phyloP scores from a whole-genome alignment of 108 stramenopile species.

The Aureococcus anophagefferens region DNA sequence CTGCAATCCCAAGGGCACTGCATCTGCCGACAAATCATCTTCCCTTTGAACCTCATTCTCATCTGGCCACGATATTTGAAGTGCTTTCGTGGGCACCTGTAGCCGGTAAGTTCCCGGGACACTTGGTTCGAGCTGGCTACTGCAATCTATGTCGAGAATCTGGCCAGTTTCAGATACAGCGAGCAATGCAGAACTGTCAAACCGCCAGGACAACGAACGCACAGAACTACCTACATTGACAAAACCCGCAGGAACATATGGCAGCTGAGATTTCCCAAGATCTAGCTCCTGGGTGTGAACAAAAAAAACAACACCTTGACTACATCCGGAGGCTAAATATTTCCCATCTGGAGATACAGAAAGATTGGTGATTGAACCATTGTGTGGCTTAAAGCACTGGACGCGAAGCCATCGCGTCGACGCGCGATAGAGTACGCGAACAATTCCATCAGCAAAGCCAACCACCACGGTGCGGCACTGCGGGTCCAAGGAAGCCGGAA shows the following conservation, averaged over 20 bases:
- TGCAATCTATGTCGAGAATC: too few relatives aligned
- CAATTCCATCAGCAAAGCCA: slow-evolving; percentile 51
- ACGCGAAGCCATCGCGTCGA: not conserved
- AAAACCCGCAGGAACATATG: slow-evolving; percentile 17
- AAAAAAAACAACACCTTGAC: slow-evolving; percentile 43
- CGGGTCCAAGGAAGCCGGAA: slow-evolving; percentile 7
- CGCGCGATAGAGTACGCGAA: slow-evolving; percentile 28
- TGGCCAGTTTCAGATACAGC: too few relatives aligned
- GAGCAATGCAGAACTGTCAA: not conserved
- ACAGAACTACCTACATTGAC: slow-evolving; percentile 8
- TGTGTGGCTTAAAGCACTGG: slow-evolving; percentile 46
- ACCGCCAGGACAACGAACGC: slow-evolving; percentile 5
- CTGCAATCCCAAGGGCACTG: too few relatives aligned
- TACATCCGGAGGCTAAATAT: slow-evolving; percentile 34
- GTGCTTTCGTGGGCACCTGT: too few relatives aligned
- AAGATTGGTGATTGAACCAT: slow-evolving; percentile 17
- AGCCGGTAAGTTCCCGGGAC: too few relatives aligned
- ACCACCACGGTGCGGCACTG: slow-evolving; percentile 19
- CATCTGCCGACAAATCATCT: too few relatives aligned
- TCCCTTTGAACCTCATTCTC: too few relatives aligned
- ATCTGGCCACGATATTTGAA: too few relatives aligned
- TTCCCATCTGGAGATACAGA: slow-evolving; percentile 26
- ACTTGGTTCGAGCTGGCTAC: too few relatives aligned
- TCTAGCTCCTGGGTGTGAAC: slow-evolving; percentile 10
- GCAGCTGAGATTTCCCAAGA: not conserved